Evolutionary conservation across 139 green algal genomes (phyloP), one percentile per base, ranked within the genome.

Genomic region (Astrephomene gubernaculifera): DNA sequence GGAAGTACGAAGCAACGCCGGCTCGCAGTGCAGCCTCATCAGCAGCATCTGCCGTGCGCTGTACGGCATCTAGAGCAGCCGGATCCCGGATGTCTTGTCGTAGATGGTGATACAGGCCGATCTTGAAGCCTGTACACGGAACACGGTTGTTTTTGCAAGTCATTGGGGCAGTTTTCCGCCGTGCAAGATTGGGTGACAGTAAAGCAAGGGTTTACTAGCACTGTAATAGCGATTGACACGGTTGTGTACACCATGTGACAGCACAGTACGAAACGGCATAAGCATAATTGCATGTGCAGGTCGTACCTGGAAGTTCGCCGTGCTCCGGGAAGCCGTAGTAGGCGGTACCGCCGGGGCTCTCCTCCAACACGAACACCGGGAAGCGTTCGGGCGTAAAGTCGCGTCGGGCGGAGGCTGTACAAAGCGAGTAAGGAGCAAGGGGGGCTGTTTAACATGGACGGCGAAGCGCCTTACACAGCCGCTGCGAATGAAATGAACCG

Each of bases 281-380:
- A n/a, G n/a, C n/a, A n/a, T n/a, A n/a, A n/a, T n/a, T n/a, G n/a
- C n/a, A n/a, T n/a, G n/a, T n/a, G n/a, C n/a, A n/a, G n/a, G n/a
- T n/a, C n/a, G 45, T 52, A 81, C 81, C 76, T 52, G 64, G 65
- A 35, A 69, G 36, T 9, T 60, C 35, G 71, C 85, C 38, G 41
- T 81, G 67, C n/a, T 90, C 79, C 0, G 94, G 94, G 79, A 97
- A 97, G 36, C 91, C 92, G 64, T 95, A 95, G 54, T 88, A 94
- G 8, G 54, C 71, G 14, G 60, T 60, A 17, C 74, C 79, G n/a
- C 60, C 87, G 31, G 43, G 19, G 1, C 31, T 4, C 27, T 90
- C 87, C 33, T 95, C 79, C 7, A 96, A n/a, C 14, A 95, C 82
- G 63, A 90, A 94, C 19, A 92, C 88, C 0, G 93, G 93, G 45